phyloP scores from a whole-genome alignment of 495 filamentous ascomycete genomes.

The Podospora pseudopauciseta region DNA sequence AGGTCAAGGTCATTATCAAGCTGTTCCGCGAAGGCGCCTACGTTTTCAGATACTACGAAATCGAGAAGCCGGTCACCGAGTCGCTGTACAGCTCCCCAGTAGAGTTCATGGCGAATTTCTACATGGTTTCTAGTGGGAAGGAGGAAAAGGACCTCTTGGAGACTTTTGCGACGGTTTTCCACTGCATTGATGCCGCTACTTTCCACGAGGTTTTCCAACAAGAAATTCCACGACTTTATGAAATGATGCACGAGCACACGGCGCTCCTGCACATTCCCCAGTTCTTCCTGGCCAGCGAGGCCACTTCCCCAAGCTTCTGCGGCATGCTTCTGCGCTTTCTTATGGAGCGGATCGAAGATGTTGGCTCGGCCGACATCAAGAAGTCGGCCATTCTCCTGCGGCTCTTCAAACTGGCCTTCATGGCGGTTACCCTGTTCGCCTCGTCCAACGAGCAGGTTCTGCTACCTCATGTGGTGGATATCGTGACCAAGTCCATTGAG shows the following conservation, averaged over 20 bases:
- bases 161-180: constrained; percentile 96
- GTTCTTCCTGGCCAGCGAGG: constrained; percentile 96
- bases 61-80: constrained; percentile 74
- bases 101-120: constrained; percentile 87
- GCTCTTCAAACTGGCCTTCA: constrained; percentile 98
- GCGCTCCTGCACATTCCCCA: constrained; percentile 92
- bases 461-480: constrained; percentile 90
- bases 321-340: constrained; percentile 96
- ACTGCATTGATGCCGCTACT: constrained; percentile 95
- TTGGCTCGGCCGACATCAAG: constrained; percentile 84
- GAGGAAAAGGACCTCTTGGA: constrained; percentile 98
- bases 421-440: constrained; percentile 96
- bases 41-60: constrained; percentile 93
- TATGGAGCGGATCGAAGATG: constrained; percentile 92
- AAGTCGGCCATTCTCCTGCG: constrained; percentile 88
- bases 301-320: constrained; percentile 93
- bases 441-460: constrained; percentile 92
- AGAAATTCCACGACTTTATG: constrained; percentile 92
- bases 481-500: constrained; percentile 94
- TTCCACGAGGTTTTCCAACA: constrained; percentile 98
- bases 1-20: constrained; percentile 94
- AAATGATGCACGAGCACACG: constrained; percentile 96
- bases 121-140: constrained; percentile 84
- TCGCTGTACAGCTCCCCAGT: constrained; percentile 72
- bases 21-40: constrained; percentile 93